Conservation (phyloP, 2,329 filamentous ascomycete genomes). For the Diaporthe eres region DNA sequence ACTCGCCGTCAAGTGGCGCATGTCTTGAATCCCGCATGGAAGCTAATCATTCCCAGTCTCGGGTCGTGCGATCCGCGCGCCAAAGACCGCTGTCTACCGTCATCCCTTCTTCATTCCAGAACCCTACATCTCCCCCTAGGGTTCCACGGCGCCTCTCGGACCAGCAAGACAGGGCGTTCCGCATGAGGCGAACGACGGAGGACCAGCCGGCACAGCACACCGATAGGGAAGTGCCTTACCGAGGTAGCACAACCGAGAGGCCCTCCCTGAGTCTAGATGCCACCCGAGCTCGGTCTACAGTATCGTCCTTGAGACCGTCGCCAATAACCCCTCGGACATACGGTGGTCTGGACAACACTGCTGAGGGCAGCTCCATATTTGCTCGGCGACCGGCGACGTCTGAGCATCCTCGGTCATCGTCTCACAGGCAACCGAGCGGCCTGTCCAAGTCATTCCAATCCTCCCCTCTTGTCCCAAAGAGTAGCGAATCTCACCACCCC, state of each 20-base stretch:
- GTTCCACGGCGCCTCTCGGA: constrained; percentile 69
- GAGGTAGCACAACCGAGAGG: constrained; percentile 59
- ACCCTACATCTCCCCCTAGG: constrained; percentile 65
- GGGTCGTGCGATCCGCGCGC: constrained; percentile 60
- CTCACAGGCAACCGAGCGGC: constrained; percentile 43
- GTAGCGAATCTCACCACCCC: constrained; percentile 54
- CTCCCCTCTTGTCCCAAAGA: constrained; percentile 69
- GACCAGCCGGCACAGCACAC: constrained; percentile 57
- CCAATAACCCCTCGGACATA: constrained; percentile 65
- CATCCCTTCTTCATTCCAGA: constrained; percentile 57
- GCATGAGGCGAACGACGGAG: constrained; percentile 57
- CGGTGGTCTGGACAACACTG: constrained; percentile 60
- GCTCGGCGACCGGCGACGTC: constrained; percentile 47
- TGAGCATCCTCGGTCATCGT: constrained; percentile 36
- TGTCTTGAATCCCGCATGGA: constrained; percentile 41
- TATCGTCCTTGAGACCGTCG: constrained; percentile 54
- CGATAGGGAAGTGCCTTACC: constrained; percentile 61
- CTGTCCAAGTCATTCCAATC: constrained; percentile 67
- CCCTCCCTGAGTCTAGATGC: constrained; percentile 54
- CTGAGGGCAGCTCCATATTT: constrained; percentile 49
- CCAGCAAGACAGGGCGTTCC: constrained; percentile 62
- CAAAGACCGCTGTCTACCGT: constrained; percentile 69
- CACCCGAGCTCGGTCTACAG: constrained; percentile 51
- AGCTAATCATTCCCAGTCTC: constrained; percentile 58
- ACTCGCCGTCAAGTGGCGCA: constrained; percentile 32